These are phyloP conservation scores for Cyberlindnera sargentensis DNA, from an alignment of 805 yeast species.

Conservation along the genomic window DNA sequence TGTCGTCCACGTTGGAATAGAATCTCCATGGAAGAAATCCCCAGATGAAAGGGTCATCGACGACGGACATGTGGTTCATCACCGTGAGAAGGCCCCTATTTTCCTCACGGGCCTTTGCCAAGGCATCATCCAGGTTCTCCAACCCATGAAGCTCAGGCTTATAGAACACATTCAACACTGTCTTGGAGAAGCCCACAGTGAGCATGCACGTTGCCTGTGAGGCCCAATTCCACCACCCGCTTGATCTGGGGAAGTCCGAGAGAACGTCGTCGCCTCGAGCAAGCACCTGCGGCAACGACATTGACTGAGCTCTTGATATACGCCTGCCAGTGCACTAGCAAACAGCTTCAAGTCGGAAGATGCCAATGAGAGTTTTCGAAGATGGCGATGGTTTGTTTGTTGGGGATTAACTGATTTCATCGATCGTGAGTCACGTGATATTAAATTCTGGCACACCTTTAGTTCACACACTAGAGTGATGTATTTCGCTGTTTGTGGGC, in stretches of 20 bases:
- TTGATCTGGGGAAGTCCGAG: conserved; percentile 50
- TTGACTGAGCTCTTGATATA: not conserved
- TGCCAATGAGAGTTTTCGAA: no score
- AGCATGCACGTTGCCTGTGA: conserved; percentile 64
- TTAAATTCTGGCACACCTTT: no score
- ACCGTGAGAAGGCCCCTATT: conserved; percentile 74
- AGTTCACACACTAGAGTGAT: no score
- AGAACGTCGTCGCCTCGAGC: conserved; percentile 70
- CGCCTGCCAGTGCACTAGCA: no score
- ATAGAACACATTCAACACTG: conserved; percentile 54
- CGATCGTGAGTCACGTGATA: no score
- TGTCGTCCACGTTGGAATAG: conserved; percentile 52
- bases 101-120: conserved; percentile 55
- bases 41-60: conserved; percentile 91
- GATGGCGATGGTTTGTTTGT: no score
- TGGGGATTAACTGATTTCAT: no score
- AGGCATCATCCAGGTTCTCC: conserved; percentile 57
- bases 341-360: no score
- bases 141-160: conserved; percentile 55
- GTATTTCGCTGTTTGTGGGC: no score
- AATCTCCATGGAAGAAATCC: conserved; percentile 74
- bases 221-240: conserved; percentile 55
- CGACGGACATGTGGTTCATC: conserved; percentile 88
- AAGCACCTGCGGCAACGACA: conserved; percentile 67
- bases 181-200: conserved; percentile 59